phyloP scores from a whole-genome alignment of 371 early-diverging fungal genomes.

The Mucor ambiguus region DNA sequence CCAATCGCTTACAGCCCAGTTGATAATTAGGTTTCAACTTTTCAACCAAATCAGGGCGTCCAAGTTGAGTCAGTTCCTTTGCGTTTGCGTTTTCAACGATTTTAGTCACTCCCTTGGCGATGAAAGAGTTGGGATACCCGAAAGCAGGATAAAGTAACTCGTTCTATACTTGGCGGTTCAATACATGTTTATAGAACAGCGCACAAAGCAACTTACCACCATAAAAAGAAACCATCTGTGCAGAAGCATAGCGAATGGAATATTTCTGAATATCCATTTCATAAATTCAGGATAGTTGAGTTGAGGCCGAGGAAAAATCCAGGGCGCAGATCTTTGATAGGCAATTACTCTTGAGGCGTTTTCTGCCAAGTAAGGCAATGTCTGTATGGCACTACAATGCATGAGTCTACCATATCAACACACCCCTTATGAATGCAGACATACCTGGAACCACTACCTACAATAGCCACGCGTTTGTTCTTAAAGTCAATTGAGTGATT shows the following conservation, averaged over 20 bases:
- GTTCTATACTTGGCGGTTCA: neutral
- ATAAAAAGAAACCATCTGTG: constrained; percentile 19
- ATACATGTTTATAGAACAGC: neutral
- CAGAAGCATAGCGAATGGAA: constrained; percentile 35
- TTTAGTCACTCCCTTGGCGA: neutral
- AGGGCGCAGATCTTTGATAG: constrained; percentile 55
- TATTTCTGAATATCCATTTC: constrained; percentile 40
- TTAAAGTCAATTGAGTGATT: constrained; percentile 46
- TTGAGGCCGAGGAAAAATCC: constrained; percentile 35
- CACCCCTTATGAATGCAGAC: neutral
- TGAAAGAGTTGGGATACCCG: constrained; percentile 8
- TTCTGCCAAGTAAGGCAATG: constrained; percentile 43
- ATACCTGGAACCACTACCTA: constrained; percentile 62
- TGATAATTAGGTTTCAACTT: constrained; percentile 51
- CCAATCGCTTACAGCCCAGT: constrained; percentile 61
- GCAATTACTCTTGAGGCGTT: constrained; percentile 39
- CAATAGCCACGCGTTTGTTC: constrained; percentile 52
- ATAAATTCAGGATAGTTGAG: constrained; percentile 17
- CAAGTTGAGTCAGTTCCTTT: constrained; percentile 20
- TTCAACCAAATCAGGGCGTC: constrained; percentile 30
- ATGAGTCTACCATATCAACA: neutral
- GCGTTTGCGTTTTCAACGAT: neutral
- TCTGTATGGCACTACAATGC: constrained; percentile 43
- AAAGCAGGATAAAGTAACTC: neutral
- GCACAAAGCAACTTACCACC: neutral